These are phyloP conservation scores for Sicyos edulis DNA, from an alignment of 306 rosid genomes.

Conservation along the genomic window DNA sequence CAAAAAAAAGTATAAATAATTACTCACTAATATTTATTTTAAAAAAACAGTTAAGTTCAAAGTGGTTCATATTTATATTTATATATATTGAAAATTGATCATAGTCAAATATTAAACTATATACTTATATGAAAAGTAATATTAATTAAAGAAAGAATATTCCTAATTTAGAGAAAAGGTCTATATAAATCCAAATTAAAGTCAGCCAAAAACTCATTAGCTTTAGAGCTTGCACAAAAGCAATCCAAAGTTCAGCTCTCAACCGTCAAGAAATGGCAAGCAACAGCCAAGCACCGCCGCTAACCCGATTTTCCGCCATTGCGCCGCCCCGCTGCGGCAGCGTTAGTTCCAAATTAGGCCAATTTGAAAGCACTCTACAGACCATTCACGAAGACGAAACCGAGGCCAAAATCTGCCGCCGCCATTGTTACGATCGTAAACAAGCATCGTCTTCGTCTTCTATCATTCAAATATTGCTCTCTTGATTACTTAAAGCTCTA, in stretches of 20 bases:
- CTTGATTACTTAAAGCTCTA: neutral
- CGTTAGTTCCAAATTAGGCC: too few relatives aligned
- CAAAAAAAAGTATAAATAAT: too few relatives aligned
- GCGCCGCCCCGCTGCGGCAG: too few relatives aligned
- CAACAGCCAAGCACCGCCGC: neutral
- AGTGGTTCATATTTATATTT: too few relatives aligned
- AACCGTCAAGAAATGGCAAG: neutral
- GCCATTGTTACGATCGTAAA: neutral
- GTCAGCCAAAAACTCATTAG: neutral
- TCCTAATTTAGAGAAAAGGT: too few relatives aligned
- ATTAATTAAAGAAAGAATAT: too few relatives aligned
- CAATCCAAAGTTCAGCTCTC: neutral
- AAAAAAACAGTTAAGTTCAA: too few relatives aligned
- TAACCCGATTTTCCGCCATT: neutral
- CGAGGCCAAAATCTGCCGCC: neutral
- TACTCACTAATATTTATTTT: too few relatives aligned
- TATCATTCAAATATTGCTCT: slow-evolving; percentile 3
- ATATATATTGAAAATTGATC: too few relatives aligned
- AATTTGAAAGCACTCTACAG: neutral
- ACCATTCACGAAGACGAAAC: slow-evolving; percentile 9
- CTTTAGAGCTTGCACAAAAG: neutral
- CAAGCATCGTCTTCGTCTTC: neutral
- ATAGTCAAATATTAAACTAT: too few relatives aligned
- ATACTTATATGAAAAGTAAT: neutral
- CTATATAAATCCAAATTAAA: neutral